Base-by-base conservation (phyloP, 345 rosid species). In the Ricinus communis region DNA sequence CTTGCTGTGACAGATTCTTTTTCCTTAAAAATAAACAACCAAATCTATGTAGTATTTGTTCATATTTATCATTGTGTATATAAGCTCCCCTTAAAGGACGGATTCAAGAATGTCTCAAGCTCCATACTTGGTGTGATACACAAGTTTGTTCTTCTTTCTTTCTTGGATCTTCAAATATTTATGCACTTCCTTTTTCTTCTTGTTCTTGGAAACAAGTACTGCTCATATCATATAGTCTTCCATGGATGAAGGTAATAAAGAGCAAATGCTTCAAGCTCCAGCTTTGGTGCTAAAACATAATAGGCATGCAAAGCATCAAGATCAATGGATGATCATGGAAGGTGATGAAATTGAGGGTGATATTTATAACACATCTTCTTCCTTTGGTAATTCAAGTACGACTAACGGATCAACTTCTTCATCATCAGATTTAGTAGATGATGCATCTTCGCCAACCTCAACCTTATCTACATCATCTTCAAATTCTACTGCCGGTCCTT, bases 391-490 rank as follows among this genome's bases (percentile, higher is more conserved):
- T 28, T 70, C 79, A 56, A 43, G 24, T 3, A 25, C 16, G 27
- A 15, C 66, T 27, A 54, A 21, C 51, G 72, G 72, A 59, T 66
- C 76, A 18, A 14, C 73, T 31, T 38, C 54, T 62, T 71, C 68
- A 13, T 71, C 76, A 41, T 71, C 73, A 51, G 80, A 72, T 24
- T 7, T 36, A 4, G 80, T 54, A 50, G 78, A 68, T 71, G 70
- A 62, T 52, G 73, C 78, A 75, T 68, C 78, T 21, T 69, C 78
- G 41, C 31, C 74, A 28, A 11, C 69, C 8, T 73, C 74, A n/a
- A n/a, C n/a, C 8, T 10, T 65, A 4, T 73, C 73, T 41, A 25
- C 70, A 21, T 71, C 80, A 59, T 59, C 75, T 15, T 77, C 73
- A 54, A 62, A 66, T 33, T 71, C 80, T 49, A 75, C 25, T 54